Base-by-base conservation (phyloP, 306 rosid species). In the Elaeagnus macrophylla region DNA sequence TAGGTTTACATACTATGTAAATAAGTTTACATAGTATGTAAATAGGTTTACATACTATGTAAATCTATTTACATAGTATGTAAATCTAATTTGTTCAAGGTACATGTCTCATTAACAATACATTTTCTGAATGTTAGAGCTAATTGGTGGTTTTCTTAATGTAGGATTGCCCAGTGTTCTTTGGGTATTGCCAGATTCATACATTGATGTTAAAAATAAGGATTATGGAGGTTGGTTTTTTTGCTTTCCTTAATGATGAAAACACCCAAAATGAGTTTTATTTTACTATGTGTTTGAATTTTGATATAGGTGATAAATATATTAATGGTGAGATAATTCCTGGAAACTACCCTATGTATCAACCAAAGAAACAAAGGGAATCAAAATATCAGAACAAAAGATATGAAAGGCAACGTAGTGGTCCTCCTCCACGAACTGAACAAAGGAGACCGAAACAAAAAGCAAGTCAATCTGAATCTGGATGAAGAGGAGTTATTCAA, bases 111-210 rank as follows among this genome's bases (percentile, higher is more conserved):
- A 2, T 6, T 19, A 14, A 7, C 39, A 51, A 0, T 54, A 11
- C 20, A 39, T 42, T 44, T 7, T n/a, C 12, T 10, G 18, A 7
- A 15, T 48, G 44, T 11, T 47, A 51, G 62, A 62, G 53, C 53
- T 67, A n/a, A 35, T 9, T 16, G 51, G 47, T 45, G 40, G 59
- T 70, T 60, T 42, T 47, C 70, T 40, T 57, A 39, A 56, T 77
- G 60, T 61, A 93, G 95, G 96, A 66, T 77, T 87, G 75, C 95
- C 99, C 48, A 95, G 96, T 10, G 95, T 87, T 70, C 95, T 93
- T 48, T 93, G 99, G 96, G 99, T 93, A 41, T 75, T 87, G 69
- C 95, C 96, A 51, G 99, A 93, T 70, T 93, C 99, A 0, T 93
- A 93, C 38, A 82, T 93, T 51, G 99, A 93, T 57, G 95, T 82